A percentile compares a stretch with the other conserved stretches of the same genome.
Evolutionary conservation across 2,329 filamentous ascomycete species (phyloP).

Genomic region (Stagonosporopsis cucurbitacearum): DNA sequence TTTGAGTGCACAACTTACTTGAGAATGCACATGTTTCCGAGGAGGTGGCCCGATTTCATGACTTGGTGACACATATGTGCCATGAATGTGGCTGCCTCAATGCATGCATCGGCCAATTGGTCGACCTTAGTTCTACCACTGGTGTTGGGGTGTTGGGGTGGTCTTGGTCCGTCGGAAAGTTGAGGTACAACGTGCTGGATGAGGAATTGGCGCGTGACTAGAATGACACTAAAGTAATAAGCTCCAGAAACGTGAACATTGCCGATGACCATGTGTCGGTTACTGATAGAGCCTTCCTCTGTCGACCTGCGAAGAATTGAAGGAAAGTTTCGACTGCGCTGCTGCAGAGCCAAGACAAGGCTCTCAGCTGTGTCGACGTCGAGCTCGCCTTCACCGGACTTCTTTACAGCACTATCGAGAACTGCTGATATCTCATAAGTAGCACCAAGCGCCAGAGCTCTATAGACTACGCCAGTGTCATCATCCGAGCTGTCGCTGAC

Average conservation of each 20-base stretch:
- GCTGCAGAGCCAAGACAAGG: conserved; percentile 36
- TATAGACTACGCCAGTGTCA: conserved; percentile 10
- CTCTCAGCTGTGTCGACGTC: conserved; percentile 20
- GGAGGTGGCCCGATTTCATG: conserved; percentile 52
- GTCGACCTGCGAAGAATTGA: conserved; percentile 33
- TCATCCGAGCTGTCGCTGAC: conserved; percentile 1
- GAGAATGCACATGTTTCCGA: conserved; percentile 65
- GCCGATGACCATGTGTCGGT: conserved; percentile 52
- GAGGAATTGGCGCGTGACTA: conserved; percentile 63
- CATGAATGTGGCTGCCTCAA: conserved; percentile 63
- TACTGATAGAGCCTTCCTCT: conserved; percentile 22
- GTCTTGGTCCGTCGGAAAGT: conserved; percentile 13
- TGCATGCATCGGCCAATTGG: conserved; percentile 59
- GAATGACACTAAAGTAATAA: conserved; percentile 66
- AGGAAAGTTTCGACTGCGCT: conserved; percentile 57
- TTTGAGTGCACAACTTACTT: conserved; percentile 58
- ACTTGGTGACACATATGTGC: conserved; percentile 62
- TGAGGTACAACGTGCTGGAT: conserved; percentile 56
- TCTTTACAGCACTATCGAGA: conserved; percentile 20
- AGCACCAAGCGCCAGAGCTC: conserved; percentile 24
- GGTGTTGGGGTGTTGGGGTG: conserved; percentile 41
- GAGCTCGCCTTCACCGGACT: conserved; percentile 16
- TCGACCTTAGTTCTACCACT: conserved; percentile 36
- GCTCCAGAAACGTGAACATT: conserved; percentile 63
- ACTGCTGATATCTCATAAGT: conserved; percentile 33